Conservation (phyloP, 306 rosid genomes). For the Leucaena leucocephala region DNA sequence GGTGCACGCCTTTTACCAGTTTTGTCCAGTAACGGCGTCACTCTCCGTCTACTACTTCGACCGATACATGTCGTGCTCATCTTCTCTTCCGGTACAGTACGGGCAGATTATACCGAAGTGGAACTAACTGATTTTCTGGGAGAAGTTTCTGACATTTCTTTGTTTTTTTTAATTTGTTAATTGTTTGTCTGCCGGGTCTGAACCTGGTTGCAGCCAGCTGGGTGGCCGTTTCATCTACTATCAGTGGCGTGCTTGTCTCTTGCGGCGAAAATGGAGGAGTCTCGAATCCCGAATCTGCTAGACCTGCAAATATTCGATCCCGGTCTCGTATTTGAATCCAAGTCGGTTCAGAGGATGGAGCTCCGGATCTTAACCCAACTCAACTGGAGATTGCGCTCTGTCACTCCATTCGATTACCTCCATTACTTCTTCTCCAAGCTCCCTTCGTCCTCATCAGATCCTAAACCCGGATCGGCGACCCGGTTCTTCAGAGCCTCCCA, state of each 20-base stretch:
- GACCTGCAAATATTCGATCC: slow-evolving; percentile 68
- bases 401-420: slow-evolving; percentile 75
- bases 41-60: slow-evolving; percentile 77
- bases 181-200: neutral
- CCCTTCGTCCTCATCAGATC: slow-evolving; percentile 41
- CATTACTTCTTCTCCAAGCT: slow-evolving; percentile 53
- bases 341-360: slow-evolving; percentile 69
- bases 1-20: slow-evolving; percentile 56
- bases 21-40: slow-evolving; percentile 68
- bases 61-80: slow-evolving; percentile 64
- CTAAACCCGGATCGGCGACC: neutral
- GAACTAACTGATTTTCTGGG: neutral
- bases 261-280: slow-evolving; percentile 85
- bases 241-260: slow-evolving; percentile 78
- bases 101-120: neutral
- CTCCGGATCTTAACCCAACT: slow-evolving; percentile 59
- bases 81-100: slow-evolving; percentile 54
- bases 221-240: slow-evolving; percentile 76
- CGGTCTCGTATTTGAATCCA: slow-evolving; percentile 57
- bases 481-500: slow-evolving; percentile 40
- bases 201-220: slow-evolving; percentile 36
- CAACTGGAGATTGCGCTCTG: slow-evolving; percentile 68
- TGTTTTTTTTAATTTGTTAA: neutral
- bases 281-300: slow-evolving; percentile 52
- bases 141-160: neutral